Evolutionary conservation across 2,329 filamentous ascomycete genomes (phyloP), one percentile per base, ranked within the genome.

Genomic region (Exophiala phaeomuriformis): DNA sequence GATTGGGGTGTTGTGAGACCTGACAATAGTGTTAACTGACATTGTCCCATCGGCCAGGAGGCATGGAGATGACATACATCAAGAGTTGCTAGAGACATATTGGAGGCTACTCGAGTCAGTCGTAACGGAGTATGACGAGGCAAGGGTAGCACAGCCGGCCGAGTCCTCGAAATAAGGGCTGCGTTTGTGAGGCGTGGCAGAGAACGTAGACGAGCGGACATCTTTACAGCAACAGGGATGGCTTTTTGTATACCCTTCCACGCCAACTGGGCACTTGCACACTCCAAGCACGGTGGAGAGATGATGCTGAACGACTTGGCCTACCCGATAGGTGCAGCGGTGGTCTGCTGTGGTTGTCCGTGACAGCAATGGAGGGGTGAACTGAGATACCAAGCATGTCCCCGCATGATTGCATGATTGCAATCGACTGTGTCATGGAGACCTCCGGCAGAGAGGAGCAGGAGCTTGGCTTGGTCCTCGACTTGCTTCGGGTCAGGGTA

Each of bases 1-100:
- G 84, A 61, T 82, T 79, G 59, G 81, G 78, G 55, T 79, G 76
- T 58, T 89, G 78, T 32, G 84, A 81, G 53, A 79, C 75, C 85
- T 88, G 57, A 28, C 35, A 35, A 12, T 19, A 19, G 19, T 55
- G 42, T 61, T 59, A 61, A 58, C 53, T 19, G 42, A 45, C 9
- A 32, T 47, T 2, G 43, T 53, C 9, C 29, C 35, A 28, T 47
- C 66, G 65, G 41, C 67, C 65, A 31, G 63, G 33, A 8, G 44
- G 33, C 12, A 36, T 3, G 49, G 7, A 19, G 19, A 19, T 10
- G 19, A 48, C 67, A 55, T 64, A 73, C 72, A 56, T 75, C 71
- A 37, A 75, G 66, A 41, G 71, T 73, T 51, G 70, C 69, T 51
- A 74, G 65, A 56, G 71, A 69, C 70, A 72, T 73, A 56, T 53